Conservation (phyloP, 2,329 filamentous ascomycete species). For the Capronia americana region DNA sequence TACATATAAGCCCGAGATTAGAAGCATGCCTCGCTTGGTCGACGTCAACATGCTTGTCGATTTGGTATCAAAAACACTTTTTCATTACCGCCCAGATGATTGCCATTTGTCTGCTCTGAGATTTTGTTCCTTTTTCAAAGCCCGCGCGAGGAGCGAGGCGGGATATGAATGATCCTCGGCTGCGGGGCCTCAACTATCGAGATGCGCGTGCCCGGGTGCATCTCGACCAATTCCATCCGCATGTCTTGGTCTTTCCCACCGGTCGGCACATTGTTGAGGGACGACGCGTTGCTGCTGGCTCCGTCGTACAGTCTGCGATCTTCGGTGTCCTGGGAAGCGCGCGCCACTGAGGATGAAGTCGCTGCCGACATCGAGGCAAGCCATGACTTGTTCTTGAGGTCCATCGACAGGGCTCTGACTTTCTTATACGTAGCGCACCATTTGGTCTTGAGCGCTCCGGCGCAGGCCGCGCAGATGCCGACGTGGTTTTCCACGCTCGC, state of each 20-base stretch:
- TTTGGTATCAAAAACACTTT: neutral
- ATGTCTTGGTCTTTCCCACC: neutral
- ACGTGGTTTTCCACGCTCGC: slow-evolving; percentile 34
- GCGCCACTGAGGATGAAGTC: neutral
- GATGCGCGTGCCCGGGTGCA: neutral
- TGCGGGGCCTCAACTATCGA: neutral
- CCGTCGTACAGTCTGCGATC: slow-evolving; percentile 26
- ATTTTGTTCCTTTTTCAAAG: neutral
- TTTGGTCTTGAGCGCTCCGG: slow-evolving; percentile 33
- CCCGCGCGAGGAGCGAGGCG: neutral
- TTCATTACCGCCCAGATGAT: neutral
- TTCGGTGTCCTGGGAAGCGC: slow-evolving; percentile 22
- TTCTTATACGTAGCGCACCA: slow-evolving; percentile 19
- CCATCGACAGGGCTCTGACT: slow-evolving; percentile 23
- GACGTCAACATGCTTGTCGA: neutral
- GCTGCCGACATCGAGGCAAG: slow-evolving; percentile 4
- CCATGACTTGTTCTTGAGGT: slow-evolving; percentile 25
- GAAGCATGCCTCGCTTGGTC: neutral
- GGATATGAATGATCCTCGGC: neutral
- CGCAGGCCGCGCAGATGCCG: slow-evolving; percentile 35
- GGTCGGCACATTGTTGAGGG: neutral
- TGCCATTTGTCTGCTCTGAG: too few relatives aligned
- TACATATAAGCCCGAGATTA: slow-evolving; percentile 2
- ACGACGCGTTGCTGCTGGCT: slow-evolving; percentile 17
- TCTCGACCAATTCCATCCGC: slow-evolving; percentile 3